Conservation (phyloP, 495 filamentous ascomycete species). For the Talaromyces adpressus region DNA sequence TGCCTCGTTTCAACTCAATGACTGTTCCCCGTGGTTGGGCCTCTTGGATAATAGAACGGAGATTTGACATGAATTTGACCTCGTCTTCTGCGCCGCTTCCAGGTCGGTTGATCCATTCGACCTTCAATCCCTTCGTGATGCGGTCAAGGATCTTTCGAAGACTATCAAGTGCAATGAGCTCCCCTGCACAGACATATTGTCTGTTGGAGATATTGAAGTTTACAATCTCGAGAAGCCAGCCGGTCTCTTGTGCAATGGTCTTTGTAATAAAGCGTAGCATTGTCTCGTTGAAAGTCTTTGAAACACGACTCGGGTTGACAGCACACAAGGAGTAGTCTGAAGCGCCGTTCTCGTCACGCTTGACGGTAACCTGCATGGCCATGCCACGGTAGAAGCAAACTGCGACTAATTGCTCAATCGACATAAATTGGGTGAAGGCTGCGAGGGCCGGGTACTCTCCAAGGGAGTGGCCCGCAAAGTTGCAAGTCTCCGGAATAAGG, state of each 20-base stretch:
- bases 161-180: constrained; percentile 75
- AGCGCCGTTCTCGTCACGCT: constrained; percentile 19
- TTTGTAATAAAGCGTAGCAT: constrained; percentile 16
- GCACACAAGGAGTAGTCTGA: constrained; percentile 34
- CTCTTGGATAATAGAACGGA: not conserved
- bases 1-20: constrained; percentile 18
- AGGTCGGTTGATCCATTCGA: constrained; percentile 79
- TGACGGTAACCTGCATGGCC: constrained; percentile 31
- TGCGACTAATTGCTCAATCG: constrained; percentile 18
- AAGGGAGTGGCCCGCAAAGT: constrained; percentile 36
- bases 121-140: constrained; percentile 88
- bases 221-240: constrained; percentile 31
- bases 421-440: constrained; percentile 20
- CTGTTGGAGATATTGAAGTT: constrained; percentile 31
- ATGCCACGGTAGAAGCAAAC: constrained; percentile 38
- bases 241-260: constrained; percentile 15
- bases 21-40: constrained; percentile 1
- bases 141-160: constrained; percentile 55
- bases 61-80: not conserved
- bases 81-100: constrained; percentile 1
- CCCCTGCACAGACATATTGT: constrained; percentile 40
- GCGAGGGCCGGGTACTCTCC: constrained; percentile 33
- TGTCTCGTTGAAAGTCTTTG: constrained; percentile 18
- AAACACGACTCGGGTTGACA: constrained; percentile 29
- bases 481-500: constrained; percentile 16